Base-by-base conservation (phyloP, 257 asterid genomes). In the Rehmannia glutinosa region DNA sequence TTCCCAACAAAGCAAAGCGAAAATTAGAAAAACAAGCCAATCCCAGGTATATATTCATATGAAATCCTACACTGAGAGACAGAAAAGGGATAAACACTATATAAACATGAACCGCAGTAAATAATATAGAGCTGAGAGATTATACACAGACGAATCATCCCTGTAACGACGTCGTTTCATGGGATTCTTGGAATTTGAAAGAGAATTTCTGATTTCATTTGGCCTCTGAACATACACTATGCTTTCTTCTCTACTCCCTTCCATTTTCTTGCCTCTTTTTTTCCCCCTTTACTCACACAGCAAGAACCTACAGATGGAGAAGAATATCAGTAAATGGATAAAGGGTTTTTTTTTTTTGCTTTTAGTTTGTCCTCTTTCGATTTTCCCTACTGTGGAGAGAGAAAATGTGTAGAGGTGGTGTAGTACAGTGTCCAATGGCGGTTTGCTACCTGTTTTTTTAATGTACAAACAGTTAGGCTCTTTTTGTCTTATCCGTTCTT, bases 371-470 rank as follows among this genome's bases (percentile, higher is more conserved):
- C 35, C 23, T 33, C 38, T 58, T 15, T n/a, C 15, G 30, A 12
- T 45, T 42, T 52, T 54, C 25, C 2, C 23, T 24, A 11, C 3
- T 3, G 3, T 28, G 60, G 68, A 42, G 68, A 28, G 64, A 17
- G 58, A 13, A 51, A n/a, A 7, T 21, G 2, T 24, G 62, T 59
- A 61, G 62, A 16, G 42, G 35, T 9, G 2, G 62, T n/a, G n/a
- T 38, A 47, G 50, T 45, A 42, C 20, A 46, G 75, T 50, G 62
- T 46, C 90, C 93, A 83, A 79, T 83, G 90, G 82, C 73, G 69
- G 73, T 28, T 19, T 50, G 87, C 85, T 72, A 74, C 82, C 80
- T 73, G 83, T 65, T 56, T 53, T 73, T 79, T 57, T 39, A 71
- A 78, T 54, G 87, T 86, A 83, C 92, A 81, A 57, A 67, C 69